A percentile compares a stretch with the other conserved stretches of the same genome.
Evolutionary conservation across 352 stramenopile species (phyloP).

Genomic region (Phytophthora idaei): DNA sequence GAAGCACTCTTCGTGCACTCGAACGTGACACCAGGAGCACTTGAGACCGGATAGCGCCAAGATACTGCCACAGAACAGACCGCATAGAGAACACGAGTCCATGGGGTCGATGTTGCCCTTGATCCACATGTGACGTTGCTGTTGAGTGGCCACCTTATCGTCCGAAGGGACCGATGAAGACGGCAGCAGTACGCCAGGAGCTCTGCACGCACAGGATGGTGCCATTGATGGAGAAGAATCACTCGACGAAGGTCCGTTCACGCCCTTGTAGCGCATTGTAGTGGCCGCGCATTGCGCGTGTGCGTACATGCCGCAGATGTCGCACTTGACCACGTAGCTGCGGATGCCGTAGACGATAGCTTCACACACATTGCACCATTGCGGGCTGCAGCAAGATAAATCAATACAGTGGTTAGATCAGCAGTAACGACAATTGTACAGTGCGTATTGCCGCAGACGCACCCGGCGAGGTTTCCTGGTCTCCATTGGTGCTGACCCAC

Average conservation of each 20-base stretch:
- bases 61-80: constrained; percentile 82
- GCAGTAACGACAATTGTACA: not conserved
- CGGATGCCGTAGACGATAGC: constrained; percentile 83
- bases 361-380: constrained; percentile 87
- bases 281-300: constrained; percentile 74
- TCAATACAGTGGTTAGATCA: constrained; percentile 4
- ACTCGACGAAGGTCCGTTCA: constrained; percentile 10
- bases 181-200: constrained; percentile 21
- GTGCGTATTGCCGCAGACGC: constrained; percentile 4
- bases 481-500: constrained; percentile 80
- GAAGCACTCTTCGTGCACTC: constrained; percentile 84
- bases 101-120: constrained; percentile 88
- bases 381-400: constrained; percentile 38
- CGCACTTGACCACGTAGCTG: constrained; percentile 86
- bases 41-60: constrained; percentile 82
- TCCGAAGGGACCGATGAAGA: constrained; percentile 24
- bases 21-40: constrained; percentile 82
- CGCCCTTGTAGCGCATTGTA: constrained; percentile 51
- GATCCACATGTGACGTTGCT: constrained; percentile 70
- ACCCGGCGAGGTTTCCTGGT: constrained; percentile 75
- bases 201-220: constrained; percentile 30
- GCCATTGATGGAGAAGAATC: not conserved
- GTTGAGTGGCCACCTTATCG: constrained; percentile 20
- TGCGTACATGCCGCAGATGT: constrained; percentile 86
- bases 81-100: constrained; percentile 80